These are phyloP conservation scores for Coffea eugenioides DNA, from an alignment of 257 asterid genomes.

Conservation along the genomic window DNA sequence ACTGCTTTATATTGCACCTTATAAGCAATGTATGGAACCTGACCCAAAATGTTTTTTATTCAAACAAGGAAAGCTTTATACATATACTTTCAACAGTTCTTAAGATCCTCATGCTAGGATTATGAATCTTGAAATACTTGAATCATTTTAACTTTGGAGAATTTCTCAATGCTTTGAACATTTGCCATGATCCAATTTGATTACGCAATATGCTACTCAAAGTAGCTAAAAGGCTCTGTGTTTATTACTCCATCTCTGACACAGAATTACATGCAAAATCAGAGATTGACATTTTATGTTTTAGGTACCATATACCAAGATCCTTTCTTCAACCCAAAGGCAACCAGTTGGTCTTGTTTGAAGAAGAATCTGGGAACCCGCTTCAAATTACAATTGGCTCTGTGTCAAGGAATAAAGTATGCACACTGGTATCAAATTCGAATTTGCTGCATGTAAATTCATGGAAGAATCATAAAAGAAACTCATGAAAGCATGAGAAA, in stretches of 20 bases:
- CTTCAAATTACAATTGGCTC: conserved; percentile 52
- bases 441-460: conserved; percentile 28
- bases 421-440: conserved; percentile 45
- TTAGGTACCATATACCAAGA: conserved; percentile 85
- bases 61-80: too few species aligned
- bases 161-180: not conserved
- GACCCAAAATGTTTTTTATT: too few species aligned
- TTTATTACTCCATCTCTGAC: not conserved
- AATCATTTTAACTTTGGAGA: not conserved
- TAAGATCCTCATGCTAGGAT: not conserved
- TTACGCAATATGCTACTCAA: not conserved
- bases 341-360: conserved; percentile 65
- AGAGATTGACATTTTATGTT: conserved; percentile 6
- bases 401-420: conserved; percentile 50
- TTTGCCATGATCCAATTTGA: not conserved
- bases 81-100: too few species aligned
- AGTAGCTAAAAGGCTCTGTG: not conserved
- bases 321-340: conserved; percentile 60
- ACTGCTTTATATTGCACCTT: too few species aligned
- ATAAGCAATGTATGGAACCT: too few species aligned
- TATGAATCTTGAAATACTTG: not conserved
- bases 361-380: conserved; percentile 82
- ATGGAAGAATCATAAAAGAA: conserved; percentile 18
- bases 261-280: not conserved
- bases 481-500: not conserved